phyloP scores from a whole-genome alignment of 257 asterid genomes.

The Misopates orontium region DNA sequence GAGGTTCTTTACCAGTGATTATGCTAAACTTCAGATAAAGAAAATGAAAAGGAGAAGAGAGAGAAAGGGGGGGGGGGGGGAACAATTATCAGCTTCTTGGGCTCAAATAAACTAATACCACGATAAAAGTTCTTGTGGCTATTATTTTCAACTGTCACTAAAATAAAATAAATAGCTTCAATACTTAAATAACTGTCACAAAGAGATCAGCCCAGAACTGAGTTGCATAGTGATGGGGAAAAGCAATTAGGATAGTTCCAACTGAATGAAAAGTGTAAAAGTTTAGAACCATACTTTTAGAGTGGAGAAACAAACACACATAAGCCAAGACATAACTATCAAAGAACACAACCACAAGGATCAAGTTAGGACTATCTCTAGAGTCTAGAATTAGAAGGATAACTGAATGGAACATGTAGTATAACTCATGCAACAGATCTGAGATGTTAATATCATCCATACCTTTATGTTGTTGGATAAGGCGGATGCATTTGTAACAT shows the following conservation, averaged over 20 bases:
- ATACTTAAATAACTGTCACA: no score
- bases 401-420: background rate
- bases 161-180: background rate
- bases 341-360: conserved; percentile 6
- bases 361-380: background rate
- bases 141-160: background rate
- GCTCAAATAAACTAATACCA: no score
- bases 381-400: background rate
- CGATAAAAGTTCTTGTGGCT: background rate
- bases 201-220: background rate
- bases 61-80: no score
- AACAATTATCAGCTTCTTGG: no score
- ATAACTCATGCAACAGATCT: background rate
- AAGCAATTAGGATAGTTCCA: background rate
- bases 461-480: conserved; percentile 82
- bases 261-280: background rate
- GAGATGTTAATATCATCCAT: conserved; percentile 17
- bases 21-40: background rate
- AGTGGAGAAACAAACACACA: background rate
- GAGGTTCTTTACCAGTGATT: conserved; percentile 1
- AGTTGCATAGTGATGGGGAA: background rate
- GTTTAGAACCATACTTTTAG: no score
- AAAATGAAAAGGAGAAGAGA: no score
- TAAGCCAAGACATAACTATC: background rate
- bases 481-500: conserved; percentile 77